A percentile compares a stretch with the other conserved stretches of the same genome.
phyloP scores from a whole-genome alignment of 345 rosid species.

The Carallia brachiata region DNA sequence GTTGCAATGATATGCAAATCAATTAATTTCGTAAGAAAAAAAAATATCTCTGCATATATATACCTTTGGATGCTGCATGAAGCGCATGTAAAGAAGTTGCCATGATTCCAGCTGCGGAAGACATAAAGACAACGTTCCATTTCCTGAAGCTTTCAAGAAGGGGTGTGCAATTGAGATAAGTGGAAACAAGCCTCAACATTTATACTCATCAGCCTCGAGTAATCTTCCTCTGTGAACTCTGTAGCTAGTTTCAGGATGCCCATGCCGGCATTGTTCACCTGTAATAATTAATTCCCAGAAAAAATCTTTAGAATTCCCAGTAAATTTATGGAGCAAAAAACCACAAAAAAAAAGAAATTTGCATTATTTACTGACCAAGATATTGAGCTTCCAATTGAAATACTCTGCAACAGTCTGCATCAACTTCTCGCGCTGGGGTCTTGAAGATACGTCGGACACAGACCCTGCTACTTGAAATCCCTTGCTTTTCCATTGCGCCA shows the following conservation, averaged over 20 bases:
- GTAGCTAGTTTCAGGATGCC: background rate
- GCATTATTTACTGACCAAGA: conserved; percentile 5
- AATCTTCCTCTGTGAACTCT: conserved; percentile 36
- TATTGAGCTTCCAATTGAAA: conserved; percentile 22
- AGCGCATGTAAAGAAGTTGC: no score
- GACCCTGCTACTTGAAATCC: conserved; percentile 17
- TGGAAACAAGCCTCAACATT: conserved; percentile 58
- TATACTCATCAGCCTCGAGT: conserved; percentile 35
- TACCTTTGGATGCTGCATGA: no score
- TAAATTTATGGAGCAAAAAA: background rate
- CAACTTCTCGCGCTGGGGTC: conserved; percentile 13
- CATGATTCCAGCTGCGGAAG: no score
- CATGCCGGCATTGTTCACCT: conserved; percentile 43
- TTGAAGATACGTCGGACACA: conserved; percentile 4
- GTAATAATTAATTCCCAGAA: background rate
- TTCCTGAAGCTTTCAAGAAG: conserved; percentile 44
- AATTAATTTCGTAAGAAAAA: no score
- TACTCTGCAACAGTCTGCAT: conserved; percentile 2
- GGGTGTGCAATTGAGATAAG: conserved; percentile 60
- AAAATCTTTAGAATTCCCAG: no score
- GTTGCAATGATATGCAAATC: no score
- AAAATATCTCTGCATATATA: no score
- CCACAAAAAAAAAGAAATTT: background rate
- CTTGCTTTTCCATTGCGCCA: conserved; percentile 15
- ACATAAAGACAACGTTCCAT: conserved; percentile 52